phyloP scores from a whole-genome alignment of 1,284 basidiomycete species.

The Ganoderma sp. region DNA sequence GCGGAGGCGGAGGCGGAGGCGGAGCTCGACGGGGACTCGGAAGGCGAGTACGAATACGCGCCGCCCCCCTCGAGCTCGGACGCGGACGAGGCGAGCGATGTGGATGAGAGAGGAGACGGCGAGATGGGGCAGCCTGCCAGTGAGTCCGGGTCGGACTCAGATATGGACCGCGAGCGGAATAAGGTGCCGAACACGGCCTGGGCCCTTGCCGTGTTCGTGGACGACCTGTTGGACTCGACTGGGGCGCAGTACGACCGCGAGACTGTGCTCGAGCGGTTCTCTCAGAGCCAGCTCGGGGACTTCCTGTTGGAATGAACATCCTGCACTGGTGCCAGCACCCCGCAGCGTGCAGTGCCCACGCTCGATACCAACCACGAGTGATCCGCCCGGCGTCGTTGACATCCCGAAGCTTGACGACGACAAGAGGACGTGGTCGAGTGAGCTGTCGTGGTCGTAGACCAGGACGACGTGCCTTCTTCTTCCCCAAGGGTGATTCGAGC shows the following conservation, averaged over 20 bases:
- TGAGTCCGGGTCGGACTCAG: neutral
- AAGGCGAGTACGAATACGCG: constrained; percentile 2
- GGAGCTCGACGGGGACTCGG: neutral
- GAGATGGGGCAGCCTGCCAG: too few species aligned
- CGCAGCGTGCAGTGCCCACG: constrained; percentile 90
- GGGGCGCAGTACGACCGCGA: neutral
- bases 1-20: too few species aligned
- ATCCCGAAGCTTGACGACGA: neutral
- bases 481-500: too few species aligned
- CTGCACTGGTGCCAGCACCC: constrained; percentile 69
- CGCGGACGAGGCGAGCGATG: neutral
- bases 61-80: neutral
- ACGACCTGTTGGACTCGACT: neutral
- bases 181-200: too few species aligned
- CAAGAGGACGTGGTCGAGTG: neutral
- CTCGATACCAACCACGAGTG: constrained; percentile 76
- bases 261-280: neutral
- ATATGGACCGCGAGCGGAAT: neutral
- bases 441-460: neutral
- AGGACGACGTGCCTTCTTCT: neutral
- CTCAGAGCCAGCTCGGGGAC: neutral
- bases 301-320: neutral
- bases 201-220: neutral
- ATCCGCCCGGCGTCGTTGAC: neutral
- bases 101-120: neutral